phyloP scores from a whole-genome alignment of 2,329 filamentous ascomycete species.

The Monosporascus sp. region DNA sequence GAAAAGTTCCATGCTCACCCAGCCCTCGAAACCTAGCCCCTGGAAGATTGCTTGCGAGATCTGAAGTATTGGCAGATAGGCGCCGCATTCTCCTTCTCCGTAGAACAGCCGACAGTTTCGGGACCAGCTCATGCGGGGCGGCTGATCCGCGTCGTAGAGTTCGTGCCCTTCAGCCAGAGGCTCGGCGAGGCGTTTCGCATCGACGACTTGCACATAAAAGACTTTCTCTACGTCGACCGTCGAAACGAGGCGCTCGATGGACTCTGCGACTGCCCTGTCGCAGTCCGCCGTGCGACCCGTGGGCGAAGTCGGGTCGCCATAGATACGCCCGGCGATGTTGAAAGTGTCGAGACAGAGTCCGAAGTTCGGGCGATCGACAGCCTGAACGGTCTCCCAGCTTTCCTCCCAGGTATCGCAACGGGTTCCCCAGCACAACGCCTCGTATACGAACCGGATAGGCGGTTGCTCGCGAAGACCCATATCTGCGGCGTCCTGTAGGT shows the following conservation, averaged over 20 bases:
- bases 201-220: constrained; percentile 73
- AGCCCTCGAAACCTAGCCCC: constrained; percentile 61
- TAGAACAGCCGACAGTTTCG: constrained; percentile 68
- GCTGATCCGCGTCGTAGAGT: constrained; percentile 54
- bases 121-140: constrained; percentile 70
- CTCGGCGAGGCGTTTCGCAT: constrained; percentile 57
- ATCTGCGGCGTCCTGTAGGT: constrained; percentile 62
- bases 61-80: constrained; percentile 61
- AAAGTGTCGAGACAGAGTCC: constrained; percentile 75
- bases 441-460: constrained; percentile 64
- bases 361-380: constrained; percentile 65
- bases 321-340: constrained; percentile 68
- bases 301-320: constrained; percentile 57
- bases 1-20: constrained; percentile 69
- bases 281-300: constrained; percentile 49
- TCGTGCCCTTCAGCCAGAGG: constrained; percentile 54
- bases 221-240: constrained; percentile 59
- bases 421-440: constrained; percentile 69
- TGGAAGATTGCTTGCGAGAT: constrained; percentile 58
- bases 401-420: constrained; percentile 66
- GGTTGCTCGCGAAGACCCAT: constrained; percentile 54
- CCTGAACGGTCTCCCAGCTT: constrained; percentile 62
- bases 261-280: constrained; percentile 48
- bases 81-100: constrained; percentile 58
- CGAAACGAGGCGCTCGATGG: constrained; percentile 48